Evolutionary conservation across 2,329 filamentous ascomycete species (phyloP).

Genomic region (Colletotrichum sp.): DNA sequence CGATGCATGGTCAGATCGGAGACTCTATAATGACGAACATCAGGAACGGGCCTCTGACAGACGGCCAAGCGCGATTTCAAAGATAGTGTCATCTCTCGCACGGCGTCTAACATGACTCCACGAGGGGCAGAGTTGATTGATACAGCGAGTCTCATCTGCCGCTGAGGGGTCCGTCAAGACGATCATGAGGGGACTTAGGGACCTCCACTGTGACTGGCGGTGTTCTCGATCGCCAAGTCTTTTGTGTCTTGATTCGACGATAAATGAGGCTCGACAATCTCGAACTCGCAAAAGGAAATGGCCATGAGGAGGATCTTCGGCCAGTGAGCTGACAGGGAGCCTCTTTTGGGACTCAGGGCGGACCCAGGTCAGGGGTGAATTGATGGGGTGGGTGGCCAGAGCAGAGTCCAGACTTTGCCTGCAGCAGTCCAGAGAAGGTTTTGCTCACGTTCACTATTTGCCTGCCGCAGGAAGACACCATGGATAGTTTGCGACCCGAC

Average conservation of each 20-base stretch:
- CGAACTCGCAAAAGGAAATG: neutral
- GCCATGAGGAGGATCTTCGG: constrained; percentile 1
- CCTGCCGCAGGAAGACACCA: neutral
- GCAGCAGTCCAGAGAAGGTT: neutral
- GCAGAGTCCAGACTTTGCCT: constrained; percentile 3
- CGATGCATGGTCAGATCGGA: constrained; percentile 1
- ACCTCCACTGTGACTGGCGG: neutral
- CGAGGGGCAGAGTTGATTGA: neutral
- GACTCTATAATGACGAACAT: constrained; percentile 4
- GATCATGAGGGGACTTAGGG: constrained; percentile 7
- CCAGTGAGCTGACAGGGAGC: constrained; percentile 11
- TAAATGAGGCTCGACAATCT: constrained; percentile 8
- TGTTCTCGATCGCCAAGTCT: neutral
- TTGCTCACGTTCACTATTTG: neutral
- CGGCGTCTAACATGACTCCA: constrained; percentile 5
- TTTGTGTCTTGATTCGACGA: neutral
- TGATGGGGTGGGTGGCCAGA: constrained; percentile 11
- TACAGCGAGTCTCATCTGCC: constrained; percentile 11
- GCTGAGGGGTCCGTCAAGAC: neutral
- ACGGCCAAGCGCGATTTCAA: constrained; percentile 13
- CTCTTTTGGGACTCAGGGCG: constrained; percentile 4
- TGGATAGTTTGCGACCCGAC: neutral
- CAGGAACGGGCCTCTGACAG: constrained; percentile 10
- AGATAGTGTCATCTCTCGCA: constrained; percentile 2
- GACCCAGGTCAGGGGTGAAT: constrained; percentile 14